These are phyloP conservation scores for Paramarasmius palmivorus DNA, from an alignment of 1,284 basidiomycete genomes.

Conservation along the genomic window DNA sequence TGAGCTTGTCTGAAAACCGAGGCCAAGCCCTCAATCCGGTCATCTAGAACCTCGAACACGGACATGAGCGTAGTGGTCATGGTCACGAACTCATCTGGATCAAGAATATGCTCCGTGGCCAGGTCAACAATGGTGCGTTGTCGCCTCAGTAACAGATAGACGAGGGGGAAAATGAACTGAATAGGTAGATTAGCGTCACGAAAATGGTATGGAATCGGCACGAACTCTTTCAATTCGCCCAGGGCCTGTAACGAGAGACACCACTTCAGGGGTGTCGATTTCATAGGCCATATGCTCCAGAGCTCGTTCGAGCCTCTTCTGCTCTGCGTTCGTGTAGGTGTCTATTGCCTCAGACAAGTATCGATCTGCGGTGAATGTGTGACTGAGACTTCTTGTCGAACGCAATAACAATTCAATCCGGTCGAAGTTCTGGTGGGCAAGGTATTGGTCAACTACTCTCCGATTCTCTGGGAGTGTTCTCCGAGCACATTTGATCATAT, in stretches of 20 bases:
- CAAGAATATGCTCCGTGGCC: conserved; percentile 19
- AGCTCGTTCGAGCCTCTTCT: conserved; percentile 19
- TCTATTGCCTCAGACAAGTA: conserved; percentile 12
- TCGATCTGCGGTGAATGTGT: background rate
- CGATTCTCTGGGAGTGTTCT: conserved; percentile 31
- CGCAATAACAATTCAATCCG: conserved; percentile 36
- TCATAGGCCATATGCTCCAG: conserved; percentile 24
- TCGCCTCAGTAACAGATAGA: conserved; percentile 26
- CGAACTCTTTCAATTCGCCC: conserved; percentile 30
- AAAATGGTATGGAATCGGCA: background rate
- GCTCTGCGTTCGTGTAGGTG: conserved; percentile 19
- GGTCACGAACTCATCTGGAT: conserved; percentile 23
- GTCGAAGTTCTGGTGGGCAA: conserved; percentile 32
- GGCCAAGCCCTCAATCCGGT: conserved; percentile 18
- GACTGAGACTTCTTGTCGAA: conserved; percentile 23
- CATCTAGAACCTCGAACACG: conserved; percentile 16
- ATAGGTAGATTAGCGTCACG: conserved; percentile 4
- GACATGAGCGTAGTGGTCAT: conserved; percentile 13
- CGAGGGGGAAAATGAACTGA: conserved; percentile 28
- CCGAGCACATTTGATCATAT: conserved; percentile 28
- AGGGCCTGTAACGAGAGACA: conserved; percentile 26
- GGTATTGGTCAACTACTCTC: conserved; percentile 34
- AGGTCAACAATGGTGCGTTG: conserved; percentile 25
- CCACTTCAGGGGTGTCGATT: conserved; percentile 24
- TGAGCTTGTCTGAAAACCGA: conserved; percentile 22